Conservation (phyloP, 2,329 filamentous ascomycete species). For the Dichotomopilus funicola region DNA sequence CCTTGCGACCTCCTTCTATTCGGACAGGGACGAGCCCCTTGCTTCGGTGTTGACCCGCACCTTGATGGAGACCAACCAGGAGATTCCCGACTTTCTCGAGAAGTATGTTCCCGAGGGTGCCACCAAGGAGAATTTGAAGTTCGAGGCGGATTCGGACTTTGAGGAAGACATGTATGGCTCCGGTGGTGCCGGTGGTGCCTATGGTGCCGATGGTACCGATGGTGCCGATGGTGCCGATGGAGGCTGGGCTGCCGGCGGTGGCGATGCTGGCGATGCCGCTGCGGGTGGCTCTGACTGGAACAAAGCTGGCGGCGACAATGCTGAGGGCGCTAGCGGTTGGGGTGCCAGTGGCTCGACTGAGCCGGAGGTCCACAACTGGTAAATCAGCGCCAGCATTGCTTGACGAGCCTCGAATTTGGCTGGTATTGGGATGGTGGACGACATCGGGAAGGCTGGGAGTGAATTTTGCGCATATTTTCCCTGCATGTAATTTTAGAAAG, state of each 20-base stretch:
- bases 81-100: constrained; percentile 75
- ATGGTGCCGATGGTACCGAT: neutral
- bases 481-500: neutral
- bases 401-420: constrained; percentile 7
- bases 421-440: neutral
- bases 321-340: neutral
- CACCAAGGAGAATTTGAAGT: constrained; percentile 41
- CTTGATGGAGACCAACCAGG: constrained; percentile 71
- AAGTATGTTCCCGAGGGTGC: constrained; percentile 53
- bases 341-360: constrained; percentile 12
- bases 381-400: neutral
- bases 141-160: constrained; percentile 50
- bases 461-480: constrained; percentile 6
- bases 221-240: neutral
- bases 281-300: neutral
- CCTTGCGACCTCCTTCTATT: constrained; percentile 83
- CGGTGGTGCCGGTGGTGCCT: constrained; percentile 1
- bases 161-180: constrained; percentile 29
- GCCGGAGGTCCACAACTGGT: neutral
- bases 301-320: neutral
- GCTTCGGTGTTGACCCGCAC: constrained; percentile 71
- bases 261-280: neutral
- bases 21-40: constrained; percentile 66
- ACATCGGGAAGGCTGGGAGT: neutral
- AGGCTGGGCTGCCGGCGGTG: constrained; percentile 16